Evolutionary conservation across 257 asterid species (phyloP), one percentile per base, ranked within the genome.

Genomic region (Fraxinus quadrangulata): DNA sequence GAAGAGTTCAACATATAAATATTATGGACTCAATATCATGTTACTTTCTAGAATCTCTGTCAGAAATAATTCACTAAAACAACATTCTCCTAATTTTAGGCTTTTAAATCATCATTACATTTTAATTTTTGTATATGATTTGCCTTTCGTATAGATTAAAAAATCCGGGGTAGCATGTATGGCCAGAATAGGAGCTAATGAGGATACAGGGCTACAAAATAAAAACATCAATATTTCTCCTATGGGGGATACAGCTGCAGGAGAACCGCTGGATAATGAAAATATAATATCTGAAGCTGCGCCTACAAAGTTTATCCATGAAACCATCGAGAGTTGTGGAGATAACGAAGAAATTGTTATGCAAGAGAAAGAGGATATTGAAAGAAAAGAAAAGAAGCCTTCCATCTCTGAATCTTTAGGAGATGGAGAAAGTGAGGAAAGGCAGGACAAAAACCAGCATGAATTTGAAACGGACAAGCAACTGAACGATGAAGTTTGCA

Each of bases 391-490:
- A 34, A 81, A 73, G 31, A 70, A 65, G 78, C 75, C 33, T 24
- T 31, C 66, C 69, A 54, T 71, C 72, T 71, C 78, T 71, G 75
- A 70, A 79, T 70, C 67, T 74, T 70, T 69, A 71, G 75, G 61
- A 34, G 83, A 31, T 51, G 75, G 45, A 36, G 85, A 82, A 71
- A 78, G 40, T 73, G 82, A 85, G 79, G 73, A 79, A 77, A 63
- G n/a, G 65, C 21, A 72, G 67, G n/a, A 49, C 11, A 28, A 42
- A 47, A 69, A 74, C 17, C 65, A 73, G 59, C 14, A n/a, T 42
- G 24, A 9, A 59, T 59, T 21, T 19, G 39, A 4, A 47, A 30
- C 39, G n/a, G 71, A 45, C 5, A 79, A 56, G 67, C 78, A 72
- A 76, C 37, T 81, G 61, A 69, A 74, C 5, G 77, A 78, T 28